Percentiles rank a stretch among this genome's conserved stretches.
Evolutionary conservation across 148 eudicot genomes (phyloP).

Genomic region (Bassia scoparia): DNA sequence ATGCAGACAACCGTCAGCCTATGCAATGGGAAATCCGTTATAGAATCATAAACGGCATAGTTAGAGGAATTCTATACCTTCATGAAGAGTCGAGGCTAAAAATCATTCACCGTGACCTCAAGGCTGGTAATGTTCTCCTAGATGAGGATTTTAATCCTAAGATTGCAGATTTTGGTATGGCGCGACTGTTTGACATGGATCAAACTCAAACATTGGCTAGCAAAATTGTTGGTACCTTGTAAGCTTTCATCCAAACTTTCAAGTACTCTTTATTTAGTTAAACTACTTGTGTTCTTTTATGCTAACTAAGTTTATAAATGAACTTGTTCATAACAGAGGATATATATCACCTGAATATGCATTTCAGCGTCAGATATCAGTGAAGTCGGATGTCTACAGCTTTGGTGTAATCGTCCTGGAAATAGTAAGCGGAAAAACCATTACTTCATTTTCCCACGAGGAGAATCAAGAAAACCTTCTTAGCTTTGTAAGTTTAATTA

Average conservation of each 20-base stretch:
- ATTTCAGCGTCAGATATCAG: constrained; percentile 19
- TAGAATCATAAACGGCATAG: constrained; percentile 31
- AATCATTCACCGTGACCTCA: constrained; percentile 37
- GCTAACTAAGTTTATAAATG: neutral
- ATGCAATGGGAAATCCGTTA: constrained; percentile 25
- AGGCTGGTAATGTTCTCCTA: constrained; percentile 30
- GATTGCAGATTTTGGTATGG: constrained; percentile 41
- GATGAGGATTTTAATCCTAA: constrained; percentile 32
- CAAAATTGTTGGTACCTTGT: constrained; percentile 30
- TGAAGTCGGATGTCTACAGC: constrained; percentile 30
- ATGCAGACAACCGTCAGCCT: neutral
- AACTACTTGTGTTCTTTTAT: neutral
- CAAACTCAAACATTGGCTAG: constrained; percentile 23
- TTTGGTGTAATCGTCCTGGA: constrained; percentile 33
- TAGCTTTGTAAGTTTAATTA: constrained; percentile 9
- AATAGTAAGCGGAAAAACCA: constrained; percentile 26
- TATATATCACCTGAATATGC: constrained; percentile 33
- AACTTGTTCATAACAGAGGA: constrained; percentile 18
- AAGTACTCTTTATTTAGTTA: no score
- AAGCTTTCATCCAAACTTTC: constrained; percentile 10
- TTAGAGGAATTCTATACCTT: constrained; percentile 32
- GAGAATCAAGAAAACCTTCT: constrained; percentile 18
- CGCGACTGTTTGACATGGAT: constrained; percentile 25
- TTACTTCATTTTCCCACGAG: neutral
- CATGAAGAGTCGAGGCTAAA: constrained; percentile 30